Percentiles rank a stretch among this genome's conserved stretches.
Conservation (phyloP, 345 rosid genomes). For the Salix suchowensis region DNA sequence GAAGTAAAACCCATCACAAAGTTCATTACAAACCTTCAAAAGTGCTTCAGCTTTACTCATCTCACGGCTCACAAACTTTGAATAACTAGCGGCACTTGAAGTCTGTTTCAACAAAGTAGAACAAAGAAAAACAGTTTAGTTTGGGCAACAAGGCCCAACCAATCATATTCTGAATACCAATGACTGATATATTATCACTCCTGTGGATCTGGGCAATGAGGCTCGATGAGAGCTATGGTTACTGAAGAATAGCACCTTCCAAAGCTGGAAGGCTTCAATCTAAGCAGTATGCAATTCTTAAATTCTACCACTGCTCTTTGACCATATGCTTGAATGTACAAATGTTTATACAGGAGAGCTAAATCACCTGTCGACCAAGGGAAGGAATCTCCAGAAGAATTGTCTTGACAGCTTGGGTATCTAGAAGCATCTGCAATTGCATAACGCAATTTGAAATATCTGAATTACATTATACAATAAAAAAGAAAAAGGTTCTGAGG, state of each 20-base stretch:
- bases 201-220: not conserved
- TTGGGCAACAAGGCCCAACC: no score
- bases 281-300: not conserved
- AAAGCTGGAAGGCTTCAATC: not conserved
- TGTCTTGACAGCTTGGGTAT: constrained; percentile 95
- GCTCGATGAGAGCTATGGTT: not conserved
- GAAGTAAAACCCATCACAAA: not conserved
- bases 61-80: constrained; percentile 95
- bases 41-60: constrained; percentile 99
- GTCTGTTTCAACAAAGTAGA: constrained; percentile 44
- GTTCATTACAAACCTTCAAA: constrained; percentile 57
- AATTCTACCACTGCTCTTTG: no score
- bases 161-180: no score
- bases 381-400: constrained; percentile 92
- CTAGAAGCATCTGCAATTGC: constrained; percentile 78
- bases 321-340: not conserved
- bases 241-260: not conserved
- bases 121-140: not conserved
- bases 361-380: constrained; percentile 86
- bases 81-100: constrained; percentile 78
- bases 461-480: not conserved
- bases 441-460: constrained; percentile 2
- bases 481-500: not conserved
- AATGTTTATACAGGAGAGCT: constrained; percentile 3
- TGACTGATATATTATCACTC: not conserved